These are phyloP conservation scores for Colletotrichum musae DNA, from an alignment of 2,329 filamentous ascomycete genomes.

Conservation along the genomic window DNA sequence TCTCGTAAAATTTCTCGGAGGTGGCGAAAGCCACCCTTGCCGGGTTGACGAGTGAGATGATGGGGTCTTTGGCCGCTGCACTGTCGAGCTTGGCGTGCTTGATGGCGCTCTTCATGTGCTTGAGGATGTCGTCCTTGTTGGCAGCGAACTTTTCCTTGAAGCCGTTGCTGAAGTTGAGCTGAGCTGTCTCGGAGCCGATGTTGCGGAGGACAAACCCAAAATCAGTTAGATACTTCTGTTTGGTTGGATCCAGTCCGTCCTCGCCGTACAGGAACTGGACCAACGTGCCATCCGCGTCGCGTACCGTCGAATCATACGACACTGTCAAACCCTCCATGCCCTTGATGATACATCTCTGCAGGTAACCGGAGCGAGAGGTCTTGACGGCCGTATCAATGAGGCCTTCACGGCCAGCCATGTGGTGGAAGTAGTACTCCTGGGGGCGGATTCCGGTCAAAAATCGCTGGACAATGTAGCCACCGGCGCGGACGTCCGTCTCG, in stretches of 20 bases:
- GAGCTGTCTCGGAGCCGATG: conserved; percentile 82
- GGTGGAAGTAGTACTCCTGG: conserved; percentile 99
- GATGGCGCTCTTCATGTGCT: conserved; percentile 85
- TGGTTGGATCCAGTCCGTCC: conserved; percentile 93
- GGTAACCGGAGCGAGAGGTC: conserved; percentile 95
- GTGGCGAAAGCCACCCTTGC: conserved; percentile 86
- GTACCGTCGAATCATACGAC: conserved; percentile 93
- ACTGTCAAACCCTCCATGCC: conserved; percentile 96
- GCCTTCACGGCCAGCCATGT: conserved; percentile 98
- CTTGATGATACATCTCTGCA: conserved; percentile 97
- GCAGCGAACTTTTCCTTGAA: conserved; percentile 61
- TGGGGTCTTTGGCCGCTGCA: conserved; percentile 78
- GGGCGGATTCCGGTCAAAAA: conserved; percentile 98
- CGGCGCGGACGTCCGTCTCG: conserved; percentile 89
- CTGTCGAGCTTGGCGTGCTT: conserved; percentile 76
- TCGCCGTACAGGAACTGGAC: conserved; percentile 98
- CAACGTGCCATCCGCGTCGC: conserved; percentile 92
- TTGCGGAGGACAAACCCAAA: conserved; percentile 94
- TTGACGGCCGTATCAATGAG: conserved; percentile 99
- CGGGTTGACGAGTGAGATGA: conserved; percentile 80
- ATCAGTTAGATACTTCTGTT: conserved; percentile 90
- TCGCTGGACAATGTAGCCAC: conserved; percentile 93
- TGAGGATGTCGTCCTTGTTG: conserved; percentile 74
- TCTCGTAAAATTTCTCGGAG: conserved; percentile 86
- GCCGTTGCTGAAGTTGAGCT: conserved; percentile 76